Conservation (phyloP, 345 rosid genomes). For the Euclidium syriacum region DNA sequence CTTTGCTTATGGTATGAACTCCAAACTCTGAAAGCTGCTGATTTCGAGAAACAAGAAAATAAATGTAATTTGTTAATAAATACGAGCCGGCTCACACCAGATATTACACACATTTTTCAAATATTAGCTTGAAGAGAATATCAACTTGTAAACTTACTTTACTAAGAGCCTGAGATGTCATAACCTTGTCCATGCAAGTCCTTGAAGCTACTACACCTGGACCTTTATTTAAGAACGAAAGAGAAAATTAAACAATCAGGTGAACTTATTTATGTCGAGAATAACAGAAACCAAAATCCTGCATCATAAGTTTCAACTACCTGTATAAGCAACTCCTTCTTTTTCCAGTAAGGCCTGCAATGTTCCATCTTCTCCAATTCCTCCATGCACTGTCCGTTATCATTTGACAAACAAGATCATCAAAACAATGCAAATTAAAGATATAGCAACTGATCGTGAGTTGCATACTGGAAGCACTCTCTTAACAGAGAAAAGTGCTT, state of each 20-base stretch:
- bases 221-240: constrained; percentile 43
- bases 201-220: constrained; percentile 78
- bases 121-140: constrained; percentile 1
- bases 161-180: constrained; percentile 71
- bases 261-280: not conserved
- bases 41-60: constrained; percentile 18
- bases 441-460: not conserved
- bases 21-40: constrained; percentile 68
- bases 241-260: not conserved
- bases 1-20: constrained; percentile 80
- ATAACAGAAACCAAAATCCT: not conserved
- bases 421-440: not conserved
- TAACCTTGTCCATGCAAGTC: constrained; percentile 89
- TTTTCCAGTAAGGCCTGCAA: constrained; percentile 74
- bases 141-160: constrained; percentile 46
- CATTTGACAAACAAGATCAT: constrained; percentile 13
- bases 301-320: constrained; percentile 29
- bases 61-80: constrained; percentile 15
- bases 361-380: constrained; percentile 97
- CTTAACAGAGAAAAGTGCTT: not conserved
- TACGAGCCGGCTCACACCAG: no score
- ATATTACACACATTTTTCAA: not conserved
- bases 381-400: constrained; percentile 73
- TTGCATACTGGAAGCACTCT: constrained; percentile 3
- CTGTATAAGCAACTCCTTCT: constrained; percentile 81